phyloP scores from a whole-genome alignment of 192 early-diverging fungal genomes.

The Kappamyces sp. region DNA sequence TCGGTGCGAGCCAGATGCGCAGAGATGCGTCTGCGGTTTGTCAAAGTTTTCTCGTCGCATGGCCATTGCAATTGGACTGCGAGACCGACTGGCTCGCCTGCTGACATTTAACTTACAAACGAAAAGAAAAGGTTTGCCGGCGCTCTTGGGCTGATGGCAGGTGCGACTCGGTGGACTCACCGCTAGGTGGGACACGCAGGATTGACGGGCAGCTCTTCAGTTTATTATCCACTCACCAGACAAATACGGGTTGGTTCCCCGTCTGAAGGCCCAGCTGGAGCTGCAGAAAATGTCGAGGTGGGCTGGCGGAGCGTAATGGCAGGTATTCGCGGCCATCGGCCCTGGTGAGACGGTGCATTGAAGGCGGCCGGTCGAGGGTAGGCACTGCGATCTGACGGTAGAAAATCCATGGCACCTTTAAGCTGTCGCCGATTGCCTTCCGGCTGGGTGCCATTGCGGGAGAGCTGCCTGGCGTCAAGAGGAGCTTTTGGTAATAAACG shows the following conservation, averaged over 20 bases:
- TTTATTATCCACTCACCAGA: constrained; percentile 32
- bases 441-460: constrained; percentile 41
- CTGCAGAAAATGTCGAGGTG: constrained; percentile 38
- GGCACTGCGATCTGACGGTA: constrained; percentile 11
- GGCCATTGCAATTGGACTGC: constrained; percentile 21
- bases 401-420: constrained; percentile 37
- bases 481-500: constrained; percentile 34
- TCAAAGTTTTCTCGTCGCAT: constrained; percentile 6
- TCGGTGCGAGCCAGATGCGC: too few species aligned
- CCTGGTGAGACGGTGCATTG: constrained; percentile 35
- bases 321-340: constrained; percentile 34
- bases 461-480: constrained; percentile 45
- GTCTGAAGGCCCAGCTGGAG: constrained; percentile 39
- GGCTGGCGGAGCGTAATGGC: not conserved
- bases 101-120: constrained; percentile 30
- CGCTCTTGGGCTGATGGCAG: too few species aligned
- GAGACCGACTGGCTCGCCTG: constrained; percentile 35
- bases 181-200: too few species aligned
- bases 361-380: constrained; percentile 41
- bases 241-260: constrained; percentile 21
- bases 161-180: too few species aligned
- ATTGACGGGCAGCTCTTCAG: constrained; percentile 22
- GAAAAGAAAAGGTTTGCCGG: constrained; percentile 15
- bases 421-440: constrained; percentile 44
- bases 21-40: not conserved